Percentiles rank a stretch among this genome's conserved stretches.
Evolutionary conservation across 768 basidiomycete genomes (phyloP).

Genomic region (Rossbeevera mucosa): DNA sequence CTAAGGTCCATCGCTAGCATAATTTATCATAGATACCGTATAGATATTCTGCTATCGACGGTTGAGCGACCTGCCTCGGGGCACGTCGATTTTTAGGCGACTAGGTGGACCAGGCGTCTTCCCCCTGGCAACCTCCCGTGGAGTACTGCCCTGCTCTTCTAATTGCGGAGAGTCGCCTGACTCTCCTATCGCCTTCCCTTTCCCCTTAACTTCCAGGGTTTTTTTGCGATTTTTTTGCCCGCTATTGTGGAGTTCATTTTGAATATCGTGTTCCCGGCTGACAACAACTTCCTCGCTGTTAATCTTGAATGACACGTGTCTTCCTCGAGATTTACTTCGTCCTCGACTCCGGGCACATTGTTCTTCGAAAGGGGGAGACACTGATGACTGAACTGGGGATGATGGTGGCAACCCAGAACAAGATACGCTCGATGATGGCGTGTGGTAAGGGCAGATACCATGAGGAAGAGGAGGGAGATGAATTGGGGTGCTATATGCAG

Average conservation of each 20-base stretch:
- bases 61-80: constrained; percentile 20
- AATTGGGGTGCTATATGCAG: constrained; percentile 6
- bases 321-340: constrained; percentile 50
- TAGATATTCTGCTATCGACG: constrained; percentile 17
- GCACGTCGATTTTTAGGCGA: constrained; percentile 10
- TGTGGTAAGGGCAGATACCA: constrained; percentile 16
- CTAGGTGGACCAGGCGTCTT: constrained; percentile 26
- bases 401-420: constrained; percentile 48
- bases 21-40: constrained; percentile 6
- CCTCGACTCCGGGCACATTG: constrained; percentile 36
- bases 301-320: constrained; percentile 56
- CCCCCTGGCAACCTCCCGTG: constrained; percentile 14
- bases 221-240: constrained; percentile 7
- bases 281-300: constrained; percentile 21
- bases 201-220: constrained; percentile 8
- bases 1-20: constrained; percentile 6
- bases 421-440: constrained; percentile 41
- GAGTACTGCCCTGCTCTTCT: constrained; percentile 14
- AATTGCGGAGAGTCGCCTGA: constrained; percentile 2
- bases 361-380: constrained; percentile 33
- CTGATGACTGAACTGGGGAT: constrained; percentile 40
- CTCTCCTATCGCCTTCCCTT: constrained; percentile 12
- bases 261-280: constrained; percentile 5
- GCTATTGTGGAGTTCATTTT: constrained; percentile 3
- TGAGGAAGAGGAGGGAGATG: constrained; percentile 17